phyloP scores from a whole-genome alignment of 2,329 filamentous ascomycete genomes.

The Neonectria coccinea region DNA sequence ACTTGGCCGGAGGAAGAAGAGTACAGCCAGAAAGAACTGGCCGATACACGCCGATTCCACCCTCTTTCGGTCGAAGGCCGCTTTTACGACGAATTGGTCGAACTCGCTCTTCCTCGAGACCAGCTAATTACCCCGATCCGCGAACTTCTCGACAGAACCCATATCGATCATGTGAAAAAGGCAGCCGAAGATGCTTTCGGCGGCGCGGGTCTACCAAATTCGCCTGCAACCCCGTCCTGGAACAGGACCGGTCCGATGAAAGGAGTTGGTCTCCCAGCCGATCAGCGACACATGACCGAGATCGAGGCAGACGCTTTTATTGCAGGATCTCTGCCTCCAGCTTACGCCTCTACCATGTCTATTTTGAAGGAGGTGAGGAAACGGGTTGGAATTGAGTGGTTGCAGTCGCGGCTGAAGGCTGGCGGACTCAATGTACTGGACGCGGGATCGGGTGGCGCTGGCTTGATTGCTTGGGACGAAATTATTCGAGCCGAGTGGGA shows the following conservation, averaged over 20 bases:
- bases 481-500: constrained; percentile 86
- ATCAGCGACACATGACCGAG: constrained; percentile 75
- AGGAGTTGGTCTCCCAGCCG: constrained; percentile 72
- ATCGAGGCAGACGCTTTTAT: constrained; percentile 82
- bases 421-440: constrained; percentile 74
- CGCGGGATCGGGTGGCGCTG: constrained; percentile 79
- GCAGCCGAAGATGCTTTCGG: constrained; percentile 82
- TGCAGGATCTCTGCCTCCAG: constrained; percentile 75
- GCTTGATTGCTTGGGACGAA: constrained; percentile 80
- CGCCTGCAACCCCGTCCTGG: constrained; percentile 74
- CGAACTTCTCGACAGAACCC: constrained; percentile 73
- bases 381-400: constrained; percentile 77
- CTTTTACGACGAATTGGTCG: constrained; percentile 78
- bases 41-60: constrained; percentile 70
- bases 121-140: constrained; percentile 77
- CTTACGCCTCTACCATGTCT: constrained; percentile 76
- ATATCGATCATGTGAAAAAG: constrained; percentile 79
- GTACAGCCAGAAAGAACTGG: constrained; percentile 50
- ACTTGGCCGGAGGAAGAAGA: constrained; percentile 50
- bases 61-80: constrained; percentile 79
- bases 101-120: constrained; percentile 78
- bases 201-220: constrained; percentile 79
- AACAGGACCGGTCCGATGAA: constrained; percentile 70
- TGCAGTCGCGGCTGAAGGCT: constrained; percentile 71
- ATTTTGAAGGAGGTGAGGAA: constrained; percentile 79